Evolutionary conservation across 345 rosid genomes (phyloP), one percentile per base, ranked within the genome.

Genomic region (Linum lewisii): DNA sequence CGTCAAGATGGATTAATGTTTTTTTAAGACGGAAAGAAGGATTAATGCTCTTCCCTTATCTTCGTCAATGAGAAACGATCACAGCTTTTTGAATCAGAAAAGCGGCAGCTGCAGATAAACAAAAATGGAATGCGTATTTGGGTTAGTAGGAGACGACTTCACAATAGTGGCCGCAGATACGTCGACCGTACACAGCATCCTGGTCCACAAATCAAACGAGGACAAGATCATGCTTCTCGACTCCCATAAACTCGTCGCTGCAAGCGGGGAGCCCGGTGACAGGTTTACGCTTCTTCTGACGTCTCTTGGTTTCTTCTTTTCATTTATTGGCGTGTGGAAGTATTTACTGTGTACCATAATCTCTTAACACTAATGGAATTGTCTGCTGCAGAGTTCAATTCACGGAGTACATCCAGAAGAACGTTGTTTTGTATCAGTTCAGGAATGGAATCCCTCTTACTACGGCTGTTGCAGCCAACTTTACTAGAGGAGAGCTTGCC

Each of bases 141-240:
- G 99, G 57, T 62, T 93, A 14, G 95, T 89, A 7, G 99, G 99
- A 10, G 64, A 83, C 66, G 99, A 86, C 37, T 93, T 89, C 77
- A 83, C 95, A 0, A 69, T 93, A 45, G 72, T 93, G 37, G 95
- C 59, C 54, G 94, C 99, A 5, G 99, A 93, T 63, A 75, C 97
- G 20, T 93, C 95, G 62, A 97, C 99, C 5, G 94, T 87, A 19
- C 79, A 82, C 78, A 93, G 97, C 73, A 89, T 93, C 47, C 78
- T 93, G 24, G 86, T 89, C 13, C 99, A 93, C 79, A 89, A 93
- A 73, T 79, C 91, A 53, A 79, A 93, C 61, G 99, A 93, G 67
- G 99, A 89, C 81, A 93, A 93, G 77, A 87, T 93, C 83, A 93
- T 93, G 97, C 25, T 56, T 32, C 99, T 93, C 63, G 99, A 93